Evolutionary conservation across 2,329 filamentous ascomycete genomes (phyloP).

Genomic region (Juglanconis oblonga): DNA sequence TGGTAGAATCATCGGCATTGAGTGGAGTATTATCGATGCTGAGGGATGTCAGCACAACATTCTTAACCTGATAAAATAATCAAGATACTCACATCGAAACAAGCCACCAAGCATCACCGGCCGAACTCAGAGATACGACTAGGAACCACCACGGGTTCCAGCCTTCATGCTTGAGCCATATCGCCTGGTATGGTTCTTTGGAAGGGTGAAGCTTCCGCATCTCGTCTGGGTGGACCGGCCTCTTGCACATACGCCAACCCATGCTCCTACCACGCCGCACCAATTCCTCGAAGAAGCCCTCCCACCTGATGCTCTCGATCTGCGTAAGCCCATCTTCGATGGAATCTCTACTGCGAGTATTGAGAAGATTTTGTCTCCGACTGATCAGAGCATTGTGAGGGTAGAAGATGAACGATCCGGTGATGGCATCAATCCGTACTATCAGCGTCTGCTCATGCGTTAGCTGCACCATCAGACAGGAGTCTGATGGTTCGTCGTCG

Average conservation of each 20-base stretch:
- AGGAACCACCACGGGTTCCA: slow-evolving; percentile 74
- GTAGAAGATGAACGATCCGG: slow-evolving; percentile 70
- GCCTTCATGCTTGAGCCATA: slow-evolving; percentile 68
- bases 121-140: slow-evolving; percentile 65
- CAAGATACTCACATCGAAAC: slow-evolving; percentile 54
- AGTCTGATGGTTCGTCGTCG: slow-evolving; percentile 61
- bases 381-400: slow-evolving; percentile 56
- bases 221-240: slow-evolving; percentile 50
- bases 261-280: slow-evolving; percentile 56
- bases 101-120: slow-evolving; percentile 78
- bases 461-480: slow-evolving; percentile 66
- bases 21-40: slow-evolving; percentile 1
- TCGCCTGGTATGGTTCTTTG: slow-evolving; percentile 53
- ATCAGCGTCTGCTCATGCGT: slow-evolving; percentile 59
- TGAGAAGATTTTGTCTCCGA: slow-evolving; percentile 63
- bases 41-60: not conserved
- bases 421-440: slow-evolving; percentile 71
- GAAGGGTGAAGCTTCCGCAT: slow-evolving; percentile 36
- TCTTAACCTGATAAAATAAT: not conserved
- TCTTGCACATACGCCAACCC: slow-evolving; percentile 59
- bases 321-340: slow-evolving; percentile 54
- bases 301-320: slow-evolving; percentile 61
- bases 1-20: not conserved
- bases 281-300: slow-evolving; percentile 60
- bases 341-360: slow-evolving; percentile 51